Base-by-base conservation (phyloP, 2,329 filamentous ascomycete genomes). In the Beauveria rudraprayagi region DNA sequence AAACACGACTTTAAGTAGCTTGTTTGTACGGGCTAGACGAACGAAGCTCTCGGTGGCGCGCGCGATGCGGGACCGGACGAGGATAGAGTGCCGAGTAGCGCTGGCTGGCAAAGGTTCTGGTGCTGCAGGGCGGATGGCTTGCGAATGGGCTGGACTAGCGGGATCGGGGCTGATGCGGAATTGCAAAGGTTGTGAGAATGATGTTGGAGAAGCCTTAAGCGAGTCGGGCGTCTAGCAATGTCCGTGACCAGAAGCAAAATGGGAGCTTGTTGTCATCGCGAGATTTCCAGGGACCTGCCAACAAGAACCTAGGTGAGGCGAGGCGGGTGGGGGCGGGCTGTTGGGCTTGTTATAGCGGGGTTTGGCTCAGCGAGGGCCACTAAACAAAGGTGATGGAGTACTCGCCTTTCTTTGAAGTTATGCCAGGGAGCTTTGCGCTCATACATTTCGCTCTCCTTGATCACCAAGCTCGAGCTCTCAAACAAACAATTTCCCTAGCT, bases 221-320 rank as follows among this genome's bases (percentile, higher is more conserved):
- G 16, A 58, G 34, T 10, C 6, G 9, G 48, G 14, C 16, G 44
- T 19, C 30, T n/a, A n/a, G 55, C 22, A 40, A 57, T 57, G 28
- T 48, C 11, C 52, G 9, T 26, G 44, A 17, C 24, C 16, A 11
- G 56, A n/a, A 30, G 40, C n/a, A 30, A 40, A 53, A 52, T 53
- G 56, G 48, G 26, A 37, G 37, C 48, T 55, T 60, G 58, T 60
- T 60, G 50, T 54, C 48, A 51, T 51, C 41, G 43, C 14, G 58
- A 47, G 30, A 51, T 55, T 60, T 57, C 55, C 50, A 60, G 58
- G 58, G 50, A 55, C 50, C 58, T 54, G 58, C 58, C 50, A 54
- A 54, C 58, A 41, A 16, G 34, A 41, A 34, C 30, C 28, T 19
- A 41, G 43, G 16, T 11, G 34, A 47, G 17, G 43, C 17, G 43